These are phyloP conservation scores for Xylaria sp. DNA, from an alignment of 2,329 filamentous ascomycete species.

Conservation along the genomic window DNA sequence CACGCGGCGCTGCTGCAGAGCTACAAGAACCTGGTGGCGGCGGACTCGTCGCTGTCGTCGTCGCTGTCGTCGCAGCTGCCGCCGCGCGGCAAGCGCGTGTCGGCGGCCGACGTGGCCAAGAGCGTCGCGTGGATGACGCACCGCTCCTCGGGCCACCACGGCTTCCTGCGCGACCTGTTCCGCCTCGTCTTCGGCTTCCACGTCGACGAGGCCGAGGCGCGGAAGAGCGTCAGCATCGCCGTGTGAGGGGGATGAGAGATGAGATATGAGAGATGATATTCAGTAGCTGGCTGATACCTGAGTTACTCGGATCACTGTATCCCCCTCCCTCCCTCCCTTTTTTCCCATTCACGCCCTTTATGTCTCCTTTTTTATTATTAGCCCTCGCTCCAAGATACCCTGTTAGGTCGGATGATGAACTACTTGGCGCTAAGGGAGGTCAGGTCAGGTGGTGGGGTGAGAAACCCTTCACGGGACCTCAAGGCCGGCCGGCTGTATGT, in stretches of 20 bases:
- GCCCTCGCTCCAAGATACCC: neutral
- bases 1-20: constrained; percentile 73
- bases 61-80: constrained; percentile 57
- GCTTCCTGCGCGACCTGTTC: constrained; percentile 81
- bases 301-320: neutral
- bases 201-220: constrained; percentile 72
- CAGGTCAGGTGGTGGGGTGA: no score
- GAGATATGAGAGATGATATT: neutral
- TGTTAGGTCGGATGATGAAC: neutral
- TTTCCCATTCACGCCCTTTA: no score
- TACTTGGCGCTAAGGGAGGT: neutral
- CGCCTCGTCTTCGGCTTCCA: constrained; percentile 83
- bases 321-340: no score
- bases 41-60: constrained; percentile 68
- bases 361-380: neutral
- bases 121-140: constrained; percentile 77
- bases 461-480: no score
- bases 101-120: constrained; percentile 76
- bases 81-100: constrained; percentile 58
- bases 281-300: neutral
- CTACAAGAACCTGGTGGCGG: constrained; percentile 79
- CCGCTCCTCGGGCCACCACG: constrained; percentile 69
- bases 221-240: constrained; percentile 66
- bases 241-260: constrained; percentile 42
- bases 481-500: no score